Conservation (phyloP, 371 early-diverging fungal species). For the Syncephalastrum racemosum region DNA sequence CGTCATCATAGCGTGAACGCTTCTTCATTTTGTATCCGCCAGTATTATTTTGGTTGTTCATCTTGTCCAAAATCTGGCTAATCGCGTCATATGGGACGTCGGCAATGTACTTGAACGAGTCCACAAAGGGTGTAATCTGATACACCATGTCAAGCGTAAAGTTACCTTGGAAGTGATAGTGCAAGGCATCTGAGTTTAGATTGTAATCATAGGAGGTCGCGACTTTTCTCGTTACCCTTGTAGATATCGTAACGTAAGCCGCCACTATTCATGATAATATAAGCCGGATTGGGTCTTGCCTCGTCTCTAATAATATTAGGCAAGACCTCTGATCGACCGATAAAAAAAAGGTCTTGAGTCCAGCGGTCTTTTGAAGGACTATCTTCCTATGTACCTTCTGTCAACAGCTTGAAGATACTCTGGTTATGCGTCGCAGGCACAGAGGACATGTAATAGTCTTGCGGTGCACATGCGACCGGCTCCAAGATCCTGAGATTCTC, state of each 20-base stretch:
- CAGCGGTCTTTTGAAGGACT: not conserved
- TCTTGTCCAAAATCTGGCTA: constrained; percentile 40
- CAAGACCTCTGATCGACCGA: constrained; percentile 32
- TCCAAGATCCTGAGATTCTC: constrained; percentile 29
- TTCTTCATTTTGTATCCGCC: constrained; percentile 36
- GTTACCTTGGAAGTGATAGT: constrained; percentile 29
- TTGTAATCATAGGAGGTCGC: too few relatives aligned
- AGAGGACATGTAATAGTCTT: constrained; percentile 48
- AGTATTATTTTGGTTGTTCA: constrained; percentile 56
- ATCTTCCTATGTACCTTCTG: constrained; percentile 20
- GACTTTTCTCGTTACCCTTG: not conserved
- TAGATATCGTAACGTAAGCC: constrained; percentile 4
- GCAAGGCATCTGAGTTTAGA: too few relatives aligned
- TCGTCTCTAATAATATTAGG: constrained; percentile 35
- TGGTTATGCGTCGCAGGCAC: constrained; percentile 37
- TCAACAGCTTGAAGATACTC: constrained; percentile 44
- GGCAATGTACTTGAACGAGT: constrained; percentile 40
- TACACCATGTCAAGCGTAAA: constrained; percentile 53
- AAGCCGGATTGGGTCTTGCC: constrained; percentile 37
- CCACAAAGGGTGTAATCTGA: constrained; percentile 50
- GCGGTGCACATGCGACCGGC: constrained; percentile 53
- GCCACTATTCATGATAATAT: constrained; percentile 39
- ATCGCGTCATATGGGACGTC: constrained; percentile 36
- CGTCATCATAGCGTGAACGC: constrained; percentile 11
- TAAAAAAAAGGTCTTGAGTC: not conserved